Evolutionary conservation across 2,329 filamentous ascomycete species (phyloP).

Genomic region (Annulohypoxylon truncatum): DNA sequence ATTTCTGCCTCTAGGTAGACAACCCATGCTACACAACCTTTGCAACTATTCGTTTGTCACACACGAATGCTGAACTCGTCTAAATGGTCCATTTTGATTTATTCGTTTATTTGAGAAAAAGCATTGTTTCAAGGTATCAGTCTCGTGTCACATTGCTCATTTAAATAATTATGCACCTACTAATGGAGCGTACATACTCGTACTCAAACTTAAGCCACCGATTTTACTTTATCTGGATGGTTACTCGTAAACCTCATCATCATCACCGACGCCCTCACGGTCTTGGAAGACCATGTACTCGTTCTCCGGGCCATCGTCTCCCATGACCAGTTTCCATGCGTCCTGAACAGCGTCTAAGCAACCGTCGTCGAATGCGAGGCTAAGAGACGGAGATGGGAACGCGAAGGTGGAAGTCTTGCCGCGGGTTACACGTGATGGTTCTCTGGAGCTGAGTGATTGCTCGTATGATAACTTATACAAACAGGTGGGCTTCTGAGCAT

Average conservation of each 20-base stretch:
- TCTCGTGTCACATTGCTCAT: conserved; percentile 34
- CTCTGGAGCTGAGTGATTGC: conserved; percentile 54
- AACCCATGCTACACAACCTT: neutral
- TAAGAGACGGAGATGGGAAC: conserved; percentile 70
- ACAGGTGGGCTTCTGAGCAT: conserved; percentile 47
- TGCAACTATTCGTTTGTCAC: neutral
- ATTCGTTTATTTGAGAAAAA: neutral
- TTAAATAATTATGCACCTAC: neutral
- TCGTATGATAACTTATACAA: conserved; percentile 69
- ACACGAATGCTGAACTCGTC: neutral
- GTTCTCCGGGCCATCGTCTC: conserved; percentile 59
- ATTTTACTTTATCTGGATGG: conserved; percentile 13
- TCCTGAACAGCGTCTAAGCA: conserved; percentile 73
- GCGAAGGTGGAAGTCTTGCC: conserved; percentile 58
- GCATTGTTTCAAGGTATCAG: conserved; percentile 9
- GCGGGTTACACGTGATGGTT: conserved; percentile 48
- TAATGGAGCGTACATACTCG: conserved; percentile 14
- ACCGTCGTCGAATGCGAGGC: conserved; percentile 79
- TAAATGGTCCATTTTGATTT: neutral
- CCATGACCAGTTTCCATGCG: conserved; percentile 75
- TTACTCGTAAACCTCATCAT: conserved; percentile 63
- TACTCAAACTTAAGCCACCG: neutral
- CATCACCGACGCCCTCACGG: conserved; percentile 70
- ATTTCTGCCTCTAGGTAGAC: neutral
- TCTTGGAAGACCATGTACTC: conserved; percentile 85